Conservation (phyloP, 257 asterid species). For the Solanum paucissectum region DNA sequence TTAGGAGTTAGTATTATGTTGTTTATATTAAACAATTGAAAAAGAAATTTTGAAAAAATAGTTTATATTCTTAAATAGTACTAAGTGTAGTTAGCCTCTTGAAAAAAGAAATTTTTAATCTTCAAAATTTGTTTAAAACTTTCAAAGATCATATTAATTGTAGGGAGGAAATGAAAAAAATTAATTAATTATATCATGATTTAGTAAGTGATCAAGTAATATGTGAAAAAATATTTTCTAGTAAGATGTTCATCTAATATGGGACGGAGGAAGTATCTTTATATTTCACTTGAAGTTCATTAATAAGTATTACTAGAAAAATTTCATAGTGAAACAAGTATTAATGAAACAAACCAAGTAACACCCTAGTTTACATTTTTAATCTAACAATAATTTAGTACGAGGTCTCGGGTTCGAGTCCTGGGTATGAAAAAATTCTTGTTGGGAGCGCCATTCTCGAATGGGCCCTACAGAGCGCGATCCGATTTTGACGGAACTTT, state of each 20-base stretch:
- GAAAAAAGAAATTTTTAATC: no score
- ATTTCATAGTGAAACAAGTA: not conserved
- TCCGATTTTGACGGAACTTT: no score
- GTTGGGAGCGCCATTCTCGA: no score
- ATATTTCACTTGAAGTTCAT: not conserved
- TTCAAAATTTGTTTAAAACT: no score
- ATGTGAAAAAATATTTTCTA: not conserved
- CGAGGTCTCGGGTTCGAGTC: no score
- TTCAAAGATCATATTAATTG: not conserved
- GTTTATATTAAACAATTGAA: not conserved
- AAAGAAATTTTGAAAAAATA: no score
- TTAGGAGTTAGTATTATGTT: not conserved
- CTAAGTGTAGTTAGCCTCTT: not conserved
- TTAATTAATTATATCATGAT: no score
- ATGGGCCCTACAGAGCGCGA: no score
- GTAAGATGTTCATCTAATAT: not conserved
- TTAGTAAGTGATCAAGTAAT: no score
- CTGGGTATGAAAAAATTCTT: no score
- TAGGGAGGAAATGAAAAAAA: fast-evolving
- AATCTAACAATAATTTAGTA: no score
- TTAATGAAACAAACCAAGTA: not conserved
- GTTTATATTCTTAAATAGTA: not conserved
- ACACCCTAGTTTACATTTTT: no score
- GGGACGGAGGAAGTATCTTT: not conserved
- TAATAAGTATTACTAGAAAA: not conserved